Evolutionary conservation across 2,329 filamentous ascomycete genomes (phyloP).

Genomic region (Cladosporium velox): DNA sequence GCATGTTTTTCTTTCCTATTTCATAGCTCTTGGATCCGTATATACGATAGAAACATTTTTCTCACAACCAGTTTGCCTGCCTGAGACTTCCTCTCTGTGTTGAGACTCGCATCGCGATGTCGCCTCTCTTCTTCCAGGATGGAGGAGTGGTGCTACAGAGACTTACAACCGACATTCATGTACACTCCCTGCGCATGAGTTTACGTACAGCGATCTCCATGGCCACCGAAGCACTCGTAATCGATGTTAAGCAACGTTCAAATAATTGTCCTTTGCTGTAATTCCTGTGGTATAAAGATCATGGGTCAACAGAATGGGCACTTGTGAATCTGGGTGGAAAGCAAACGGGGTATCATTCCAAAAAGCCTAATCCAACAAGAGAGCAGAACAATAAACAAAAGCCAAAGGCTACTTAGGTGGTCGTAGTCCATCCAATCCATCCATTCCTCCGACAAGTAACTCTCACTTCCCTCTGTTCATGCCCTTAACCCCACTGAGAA

Average conservation of each 20-base stretch:
- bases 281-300: too few relatives aligned
- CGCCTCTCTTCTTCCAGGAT: neutral
- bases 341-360: constrained; percentile 14
- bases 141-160: too few relatives aligned
- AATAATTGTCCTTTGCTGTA: too few relatives aligned
- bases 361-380: constrained; percentile 2
- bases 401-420: neutral
- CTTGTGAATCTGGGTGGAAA: neutral
- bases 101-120: neutral
- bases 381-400: neutral
- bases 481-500: constrained; percentile 23
- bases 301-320: neutral
- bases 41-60: neutral
- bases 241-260: too few relatives aligned
- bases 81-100: neutral
- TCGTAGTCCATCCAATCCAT: neutral
- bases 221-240: too few relatives aligned
- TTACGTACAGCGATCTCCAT: too few relatives aligned
- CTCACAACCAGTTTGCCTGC: neutral
- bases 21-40: neutral
- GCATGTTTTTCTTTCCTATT: neutral
- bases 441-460: neutral
- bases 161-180: too few relatives aligned
- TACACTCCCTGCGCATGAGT: too few relatives aligned
- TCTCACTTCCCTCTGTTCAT: constrained; percentile 14